Percentiles rank a stretch among this genome's conserved stretches.
phyloP scores from a whole-genome alignment of 768 basidiomycete species.

The Suillus sp. region DNA sequence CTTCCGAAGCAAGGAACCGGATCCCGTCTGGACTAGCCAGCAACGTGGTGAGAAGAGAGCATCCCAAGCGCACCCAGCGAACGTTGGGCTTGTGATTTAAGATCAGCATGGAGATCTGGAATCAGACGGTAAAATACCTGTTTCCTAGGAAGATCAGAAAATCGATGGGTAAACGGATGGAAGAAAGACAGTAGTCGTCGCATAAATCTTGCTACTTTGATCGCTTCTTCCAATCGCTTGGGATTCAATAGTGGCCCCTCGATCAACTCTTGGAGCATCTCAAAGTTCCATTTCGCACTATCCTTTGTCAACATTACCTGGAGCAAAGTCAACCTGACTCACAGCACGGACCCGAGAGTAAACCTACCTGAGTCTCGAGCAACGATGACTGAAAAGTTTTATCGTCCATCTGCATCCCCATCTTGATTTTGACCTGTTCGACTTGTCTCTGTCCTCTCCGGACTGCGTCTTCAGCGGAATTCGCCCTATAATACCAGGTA shows the following conservation, averaged over 20 bases:
- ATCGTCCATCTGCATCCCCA: slow-evolving; percentile 95
- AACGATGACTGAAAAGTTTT: slow-evolving; percentile 82
- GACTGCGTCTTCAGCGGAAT: slow-evolving; percentile 83
- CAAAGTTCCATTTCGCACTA: slow-evolving; percentile 90
- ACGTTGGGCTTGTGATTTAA: slow-evolving; percentile 55
- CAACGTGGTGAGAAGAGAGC: slow-evolving; percentile 78
- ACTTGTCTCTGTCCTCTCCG: slow-evolving; percentile 88
- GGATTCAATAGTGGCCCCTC: slow-evolving; percentile 93
- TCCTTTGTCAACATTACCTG: slow-evolving; percentile 89
- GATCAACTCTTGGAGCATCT: slow-evolving; percentile 82
- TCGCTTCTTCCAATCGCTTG: slow-evolving; percentile 92
- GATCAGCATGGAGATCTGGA: slow-evolving; percentile 11
- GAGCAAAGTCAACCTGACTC: slow-evolving; percentile 7
- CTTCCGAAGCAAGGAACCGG: slow-evolving; percentile 78
- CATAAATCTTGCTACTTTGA: slow-evolving; percentile 86
- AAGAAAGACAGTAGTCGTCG: slow-evolving; percentile 92
- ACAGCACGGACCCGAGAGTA: slow-evolving; percentile 2
- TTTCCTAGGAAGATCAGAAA: slow-evolving; percentile 76
- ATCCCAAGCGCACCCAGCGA: slow-evolving; percentile 88
- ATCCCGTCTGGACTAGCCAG: slow-evolving; percentile 83
- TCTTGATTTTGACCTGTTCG: slow-evolving; percentile 86
- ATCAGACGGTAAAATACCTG: slow-evolving; percentile 45
- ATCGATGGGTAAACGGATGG: slow-evolving; percentile 86
- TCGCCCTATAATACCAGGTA: slow-evolving; percentile 50
- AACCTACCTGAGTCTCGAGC: slow-evolving; percentile 79